Evolutionary conservation across 495 filamentous ascomycete genomes (phyloP).

Genomic region (Symbiotaphrina buchneri): DNA sequence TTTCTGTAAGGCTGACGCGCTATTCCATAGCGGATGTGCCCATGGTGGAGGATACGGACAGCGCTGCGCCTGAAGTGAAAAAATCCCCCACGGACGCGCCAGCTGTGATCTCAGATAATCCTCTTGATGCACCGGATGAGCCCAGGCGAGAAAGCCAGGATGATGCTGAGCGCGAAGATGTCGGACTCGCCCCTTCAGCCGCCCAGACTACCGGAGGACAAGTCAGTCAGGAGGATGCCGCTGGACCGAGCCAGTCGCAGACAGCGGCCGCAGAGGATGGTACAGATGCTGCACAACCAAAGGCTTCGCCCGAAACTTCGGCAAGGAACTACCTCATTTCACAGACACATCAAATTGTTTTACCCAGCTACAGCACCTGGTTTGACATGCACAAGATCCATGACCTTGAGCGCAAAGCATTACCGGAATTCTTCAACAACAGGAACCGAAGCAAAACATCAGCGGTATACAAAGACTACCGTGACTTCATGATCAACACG

Average conservation of each 20-base stretch:
- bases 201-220: conserved; percentile 22
- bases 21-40: conserved; percentile 20
- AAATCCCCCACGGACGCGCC: conserved; percentile 21
- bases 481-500: conserved; percentile 99
- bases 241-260: conserved; percentile 16
- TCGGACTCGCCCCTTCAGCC: conserved; percentile 40
- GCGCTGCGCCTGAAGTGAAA: conserved; percentile 20
- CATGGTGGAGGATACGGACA: conserved; percentile 23
- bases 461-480: conserved; percentile 95
- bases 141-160: conserved; percentile 32
- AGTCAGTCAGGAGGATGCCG: conserved; percentile 23
- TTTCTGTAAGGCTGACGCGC: no score
- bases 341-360: conserved; percentile 82
- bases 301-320: conserved; percentile 60
- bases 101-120: conserved; percentile 48
- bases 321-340: conserved; percentile 78
- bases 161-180: conserved; percentile 61
- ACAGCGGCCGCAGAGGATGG: conserved; percentile 19
- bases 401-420: conserved; percentile 67
- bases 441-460: conserved; percentile 95
- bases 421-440: conserved; percentile 96
- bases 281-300: conserved; percentile 32
- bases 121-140: conserved; percentile 62
- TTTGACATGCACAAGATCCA: conserved; percentile 93
- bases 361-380: conserved; percentile 92